These are phyloP conservation scores for Candida vartiovaarae DNA, from an alignment of 805 yeast species.

Conservation along the genomic window DNA sequence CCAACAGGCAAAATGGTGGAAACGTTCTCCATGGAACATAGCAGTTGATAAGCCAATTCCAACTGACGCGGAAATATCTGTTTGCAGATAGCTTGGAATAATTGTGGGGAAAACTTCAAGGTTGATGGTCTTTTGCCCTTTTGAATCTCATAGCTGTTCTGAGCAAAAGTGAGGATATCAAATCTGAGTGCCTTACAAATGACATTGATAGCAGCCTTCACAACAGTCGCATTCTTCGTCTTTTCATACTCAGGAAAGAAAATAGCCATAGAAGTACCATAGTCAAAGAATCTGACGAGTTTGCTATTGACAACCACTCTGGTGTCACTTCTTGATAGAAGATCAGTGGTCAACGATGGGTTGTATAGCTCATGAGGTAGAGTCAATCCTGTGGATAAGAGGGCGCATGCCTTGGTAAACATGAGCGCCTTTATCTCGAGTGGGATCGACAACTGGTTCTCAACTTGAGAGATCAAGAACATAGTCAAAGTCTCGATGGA, in stretches of 20 bases:
- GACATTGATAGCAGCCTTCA: slow-evolving; percentile 30
- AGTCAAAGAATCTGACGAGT: slow-evolving; percentile 26
- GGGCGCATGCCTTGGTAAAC: slow-evolving; percentile 22
- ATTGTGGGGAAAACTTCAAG: slow-evolving; percentile 21
- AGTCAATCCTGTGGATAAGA: slow-evolving; percentile 7
- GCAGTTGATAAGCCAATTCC: slow-evolving; percentile 18
- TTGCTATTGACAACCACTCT: slow-evolving; percentile 38
- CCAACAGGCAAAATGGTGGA: slow-evolving; percentile 23
- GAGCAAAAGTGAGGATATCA: slow-evolving; percentile 39
- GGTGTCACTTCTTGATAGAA: slow-evolving; percentile 42
- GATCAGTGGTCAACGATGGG: slow-evolving; percentile 27
- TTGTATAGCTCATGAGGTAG: slow-evolving; percentile 16
- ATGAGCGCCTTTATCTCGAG: slow-evolving; percentile 31
- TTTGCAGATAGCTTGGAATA: slow-evolving; percentile 25
- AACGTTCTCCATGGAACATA: slow-evolving; percentile 22
- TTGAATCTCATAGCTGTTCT: slow-evolving; percentile 31
- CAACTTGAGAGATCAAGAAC: slow-evolving; percentile 36
- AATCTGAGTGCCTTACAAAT: slow-evolving; percentile 36
- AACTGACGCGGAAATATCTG: slow-evolving; percentile 18
- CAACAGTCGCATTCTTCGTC: slow-evolving; percentile 24
- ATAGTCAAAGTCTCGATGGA: slow-evolving; percentile 45
- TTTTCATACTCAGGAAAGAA: slow-evolving; percentile 24
- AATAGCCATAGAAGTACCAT: slow-evolving; percentile 23
- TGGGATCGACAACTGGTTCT: slow-evolving; percentile 27
- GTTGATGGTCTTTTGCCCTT: slow-evolving; percentile 26